Conservation (phyloP, 805 yeast species). For the Yarrowia hollandica region DNA sequence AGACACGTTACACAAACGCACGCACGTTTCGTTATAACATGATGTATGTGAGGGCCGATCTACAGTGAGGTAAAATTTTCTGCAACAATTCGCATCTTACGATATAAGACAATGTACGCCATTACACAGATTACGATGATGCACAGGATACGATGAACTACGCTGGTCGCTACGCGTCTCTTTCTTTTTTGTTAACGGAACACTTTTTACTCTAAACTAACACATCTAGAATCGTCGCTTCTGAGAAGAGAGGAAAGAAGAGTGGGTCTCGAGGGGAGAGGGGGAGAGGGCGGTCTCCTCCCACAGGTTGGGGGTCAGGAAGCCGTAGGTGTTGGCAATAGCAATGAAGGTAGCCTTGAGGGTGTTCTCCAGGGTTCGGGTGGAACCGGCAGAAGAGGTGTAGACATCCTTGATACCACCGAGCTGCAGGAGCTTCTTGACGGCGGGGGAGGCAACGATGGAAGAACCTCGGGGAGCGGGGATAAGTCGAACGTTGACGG, state of each 20-base stretch:
- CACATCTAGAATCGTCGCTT: constrained; percentile 38
- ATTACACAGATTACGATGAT: no score
- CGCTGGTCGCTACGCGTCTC: no score
- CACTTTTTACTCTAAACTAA: constrained; percentile 18
- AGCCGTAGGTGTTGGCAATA: constrained; percentile 99
- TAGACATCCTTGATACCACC: constrained; percentile 99
- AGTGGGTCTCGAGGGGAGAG: constrained; percentile 92
- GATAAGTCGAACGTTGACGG: constrained; percentile 94
- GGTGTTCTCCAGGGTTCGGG: constrained; percentile 99
- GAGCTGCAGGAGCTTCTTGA: constrained; percentile 96
- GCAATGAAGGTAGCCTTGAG: constrained; percentile 99
- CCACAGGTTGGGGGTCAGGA: constrained; percentile 99
- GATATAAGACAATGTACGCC: no score
- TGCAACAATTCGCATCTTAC: no score
- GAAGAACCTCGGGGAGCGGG: constrained; percentile 99
- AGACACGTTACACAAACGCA: no score
- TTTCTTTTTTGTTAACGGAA: background rate
- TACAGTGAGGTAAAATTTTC: no score
- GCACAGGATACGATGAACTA: no score
- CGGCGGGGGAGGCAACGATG: constrained; percentile 99
- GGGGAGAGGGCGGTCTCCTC: constrained; percentile 75
- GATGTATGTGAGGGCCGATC: no score
- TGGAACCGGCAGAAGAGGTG: constrained; percentile 98
- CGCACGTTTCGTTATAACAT: no score
- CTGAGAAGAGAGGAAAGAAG: constrained; percentile 35